These are phyloP conservation scores for Neospora caninum DNA, from an alignment of 169 alveolate genomes.

Conservation along the genomic window DNA sequence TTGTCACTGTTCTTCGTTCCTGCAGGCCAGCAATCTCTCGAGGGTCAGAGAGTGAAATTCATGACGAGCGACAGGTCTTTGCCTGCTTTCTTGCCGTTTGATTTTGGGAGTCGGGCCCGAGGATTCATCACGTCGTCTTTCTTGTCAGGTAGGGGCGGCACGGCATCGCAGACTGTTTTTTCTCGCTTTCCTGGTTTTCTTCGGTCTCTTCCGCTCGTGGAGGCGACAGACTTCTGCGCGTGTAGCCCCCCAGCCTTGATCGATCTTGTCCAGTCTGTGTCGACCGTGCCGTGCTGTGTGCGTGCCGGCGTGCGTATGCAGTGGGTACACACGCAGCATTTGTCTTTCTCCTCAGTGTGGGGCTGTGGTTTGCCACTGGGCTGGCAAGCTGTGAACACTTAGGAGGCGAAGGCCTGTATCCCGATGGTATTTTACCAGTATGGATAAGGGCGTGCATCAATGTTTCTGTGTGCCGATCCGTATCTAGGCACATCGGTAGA, in stretches of 20 bases:
- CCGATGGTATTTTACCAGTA: too few relatives aligned
- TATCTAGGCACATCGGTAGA: too few relatives aligned
- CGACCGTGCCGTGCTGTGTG: background rate
- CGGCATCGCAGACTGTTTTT: background rate
- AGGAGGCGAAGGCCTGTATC: too few relatives aligned
- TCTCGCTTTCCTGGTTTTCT: background rate
- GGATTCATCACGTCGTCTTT: constrained; percentile 98
- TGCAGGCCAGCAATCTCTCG: constrained; percentile 93
- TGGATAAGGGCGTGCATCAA: too few relatives aligned
- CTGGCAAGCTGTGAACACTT: too few relatives aligned
- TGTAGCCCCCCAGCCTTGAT: background rate
- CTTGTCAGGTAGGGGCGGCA: constrained; percentile 77
- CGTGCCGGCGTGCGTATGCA: too few relatives aligned
- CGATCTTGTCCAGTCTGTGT: background rate
- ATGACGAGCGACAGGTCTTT: constrained; percentile 94
- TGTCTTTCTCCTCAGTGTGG: too few relatives aligned
- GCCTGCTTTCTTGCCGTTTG: constrained; percentile 94
- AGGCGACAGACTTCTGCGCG: background rate
- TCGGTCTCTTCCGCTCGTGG: background rate
- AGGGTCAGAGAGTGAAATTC: constrained; percentile 97
- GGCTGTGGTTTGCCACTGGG: too few relatives aligned
- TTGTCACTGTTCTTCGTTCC: background rate
- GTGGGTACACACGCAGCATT: too few relatives aligned
- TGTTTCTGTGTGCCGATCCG: too few relatives aligned
- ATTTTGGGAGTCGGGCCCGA: constrained; percentile 93